Evolutionary conservation across 2,329 filamentous ascomycete genomes (phyloP), one percentile per base, ranked within the genome.

Genomic region (Geosmithia flava): DNA sequence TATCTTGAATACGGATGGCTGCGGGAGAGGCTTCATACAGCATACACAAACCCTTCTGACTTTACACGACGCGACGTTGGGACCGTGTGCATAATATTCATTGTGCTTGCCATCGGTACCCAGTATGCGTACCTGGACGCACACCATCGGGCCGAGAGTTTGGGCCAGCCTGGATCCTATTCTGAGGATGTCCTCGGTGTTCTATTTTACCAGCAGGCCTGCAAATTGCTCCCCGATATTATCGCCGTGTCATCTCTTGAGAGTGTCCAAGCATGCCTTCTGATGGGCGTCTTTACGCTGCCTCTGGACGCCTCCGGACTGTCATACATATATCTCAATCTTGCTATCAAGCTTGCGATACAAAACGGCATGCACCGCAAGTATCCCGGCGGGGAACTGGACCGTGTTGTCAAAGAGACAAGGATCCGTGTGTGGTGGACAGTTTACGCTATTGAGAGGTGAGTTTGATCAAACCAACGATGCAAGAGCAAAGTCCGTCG

Each of bases 291-390:
- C 10, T 80, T 78, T 52, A 64, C 73, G 2, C 59, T 79, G 6
- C 75, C 76, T 0, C 62, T 78, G 0, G 75, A 80, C 55, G 71
- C 75, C 0, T 75, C 74, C 1, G 76, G 75, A 0, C 58, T 79
- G 19, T 72, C 72, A 2, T 80, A 78, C 52, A 75, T 74, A 2
- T 80, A 80, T 52, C 65, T 78, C 44, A 74, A 74, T 7, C 57
- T 80, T 13, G 72, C 74, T 2, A 62, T 78, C 42, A 77, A 76
- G 50, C 62, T 80, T 50, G 76, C 75, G 2, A 76, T 79, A 15
- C 75, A 78, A 51, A 79, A 79, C 54, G 76, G 76, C 10, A 77
- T 80, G 75, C 76, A 80, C 53, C 65, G 76, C 45, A 70, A 65
- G 48, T 73, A 71, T 49, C 61, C 67, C 1, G 71, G 69, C 2